Percentiles rank a stretch among this genome's conserved stretches.
phyloP scores from a whole-genome alignment of 2,329 filamentous ascomycete genomes.

The Clarireedia sp. region DNA sequence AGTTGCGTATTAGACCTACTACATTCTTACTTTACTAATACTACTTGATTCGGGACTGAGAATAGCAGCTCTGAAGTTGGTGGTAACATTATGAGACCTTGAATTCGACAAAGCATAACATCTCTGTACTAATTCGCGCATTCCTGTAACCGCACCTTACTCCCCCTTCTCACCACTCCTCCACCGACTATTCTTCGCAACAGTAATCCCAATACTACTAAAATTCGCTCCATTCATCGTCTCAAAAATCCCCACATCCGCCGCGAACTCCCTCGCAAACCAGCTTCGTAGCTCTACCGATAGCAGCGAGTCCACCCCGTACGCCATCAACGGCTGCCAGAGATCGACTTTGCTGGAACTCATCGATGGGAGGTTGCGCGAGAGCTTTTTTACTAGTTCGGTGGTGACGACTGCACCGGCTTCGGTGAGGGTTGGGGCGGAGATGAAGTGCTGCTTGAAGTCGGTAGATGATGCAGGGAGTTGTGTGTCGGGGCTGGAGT shows the following conservation, averaged over 20 bases:
- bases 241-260: neutral
- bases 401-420: neutral
- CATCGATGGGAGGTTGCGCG: slow-evolving; percentile 33
- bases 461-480: neutral
- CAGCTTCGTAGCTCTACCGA: slow-evolving; percentile 32
- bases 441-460: neutral
- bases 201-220: neutral
- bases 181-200: neutral
- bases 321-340: slow-evolving; percentile 32
- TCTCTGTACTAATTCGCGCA: no score
- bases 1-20: no score
- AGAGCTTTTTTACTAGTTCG: slow-evolving; percentile 31
- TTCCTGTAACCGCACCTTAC: neutral
- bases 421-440: neutral
- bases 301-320: slow-evolving; percentile 29
- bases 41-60: no score
- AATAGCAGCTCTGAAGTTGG: no score
- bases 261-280: slow-evolving; percentile 24
- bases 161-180: neutral
- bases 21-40: no score
- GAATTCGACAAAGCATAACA: no score
- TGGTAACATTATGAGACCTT: no score
- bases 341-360: slow-evolving; percentile 38
- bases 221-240: neutral
- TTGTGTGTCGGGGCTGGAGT: neutral